Base-by-base conservation (phyloP, 495 filamentous ascomycete genomes). In the Terfezia claveryi region DNA sequence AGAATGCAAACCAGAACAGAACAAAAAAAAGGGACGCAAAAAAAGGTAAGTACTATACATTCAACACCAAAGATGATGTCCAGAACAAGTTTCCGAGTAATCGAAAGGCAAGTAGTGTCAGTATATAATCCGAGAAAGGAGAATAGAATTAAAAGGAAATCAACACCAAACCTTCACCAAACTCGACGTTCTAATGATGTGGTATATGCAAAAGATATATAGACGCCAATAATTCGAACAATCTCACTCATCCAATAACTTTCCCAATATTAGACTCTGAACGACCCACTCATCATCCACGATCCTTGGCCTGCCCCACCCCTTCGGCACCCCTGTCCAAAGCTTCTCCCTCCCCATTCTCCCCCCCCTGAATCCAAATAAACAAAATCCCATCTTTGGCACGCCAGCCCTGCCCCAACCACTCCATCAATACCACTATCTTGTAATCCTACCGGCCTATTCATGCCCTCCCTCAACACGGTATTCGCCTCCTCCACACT, bases 261-360 rank as follows among this genome's bases (percentile, higher is more conserved):
- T 76, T 6, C 88, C 91, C 54, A 94, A 62, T 58, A 98, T 95
- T 57, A 96, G 69, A 66, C 87, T 95, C 71, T 98, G 92, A 55
- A 93, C 80, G 36, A 96, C 77, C 64, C 85, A 78, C 64, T 96
- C 88, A 69, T 93, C 85, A 37, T 80, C 81, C 49, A 94, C 74
- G 56, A 85, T 64, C 64, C 73, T 75, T 38, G 81, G 69, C 60
- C 66, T 62, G 52, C 71, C 62, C 57, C 56, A 60, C 49, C 61
- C 54, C 56, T 69, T 62, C 49, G 59, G 59, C 49, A 61, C 65
- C 23, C 66, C 65, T 16, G 61, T 55, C 12, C 55, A 64, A 38
- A 58, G 64, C 32, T 67, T 68, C 12, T 62, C 67, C 56, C 71
- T 74, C 27, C 75, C 68, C 58, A 73, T 74, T 56, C 54, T 53